Evolutionary conservation across 768 basidiomycete species (phyloP), one percentile per base, ranked within the genome.

Genomic region (Fomitopsis serialis): DNA sequence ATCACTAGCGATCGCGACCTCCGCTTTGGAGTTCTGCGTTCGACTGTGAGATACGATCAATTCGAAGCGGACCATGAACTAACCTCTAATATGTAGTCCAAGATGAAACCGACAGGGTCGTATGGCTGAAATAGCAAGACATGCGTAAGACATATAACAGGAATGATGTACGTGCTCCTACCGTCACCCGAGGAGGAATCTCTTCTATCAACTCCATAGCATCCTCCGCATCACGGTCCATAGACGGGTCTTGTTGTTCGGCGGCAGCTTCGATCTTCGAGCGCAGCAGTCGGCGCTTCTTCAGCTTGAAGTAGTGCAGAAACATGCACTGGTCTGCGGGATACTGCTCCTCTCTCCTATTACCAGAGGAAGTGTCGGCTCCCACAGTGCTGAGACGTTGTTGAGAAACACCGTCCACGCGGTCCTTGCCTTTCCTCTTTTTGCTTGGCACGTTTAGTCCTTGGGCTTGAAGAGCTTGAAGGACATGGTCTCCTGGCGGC

Each of bases 271-370:
- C 42, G 12, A 29, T n/a, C 42, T n/a, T n/a, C n/a, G n/a, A 13
- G 1, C 22, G 19, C 35, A 27, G 24, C 10, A 52, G 11, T 10
- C 22, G 24, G 1, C 58, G 45, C 17, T 35, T 45, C 50, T 57
- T 56, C 43, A 52, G 19, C 50, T 57, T 56, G 55, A 52, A 59
- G 53, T 54, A 59, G 47, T 57, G 50, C 23, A 59, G 12, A 50
- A 59, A 59, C 3, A 56, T 29, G 40, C 55, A 56, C 24, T 59
- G 58, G 36, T 59, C 44, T 29, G 27, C 4, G 15, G 37, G 15
- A 4, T 15, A 17, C 4, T 6, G 15, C 15, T 17, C 37, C 6
- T 19, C 19, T 19, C 37, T 40, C 15, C 15, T 4, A 15, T 7
- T 19, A n/a, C n/a, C n/a, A n/a, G n/a, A n/a, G n/a, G n/a, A n/a